Base-by-base conservation (phyloP, 805 yeast species). In the Wickerhamomyces mucosus region DNA sequence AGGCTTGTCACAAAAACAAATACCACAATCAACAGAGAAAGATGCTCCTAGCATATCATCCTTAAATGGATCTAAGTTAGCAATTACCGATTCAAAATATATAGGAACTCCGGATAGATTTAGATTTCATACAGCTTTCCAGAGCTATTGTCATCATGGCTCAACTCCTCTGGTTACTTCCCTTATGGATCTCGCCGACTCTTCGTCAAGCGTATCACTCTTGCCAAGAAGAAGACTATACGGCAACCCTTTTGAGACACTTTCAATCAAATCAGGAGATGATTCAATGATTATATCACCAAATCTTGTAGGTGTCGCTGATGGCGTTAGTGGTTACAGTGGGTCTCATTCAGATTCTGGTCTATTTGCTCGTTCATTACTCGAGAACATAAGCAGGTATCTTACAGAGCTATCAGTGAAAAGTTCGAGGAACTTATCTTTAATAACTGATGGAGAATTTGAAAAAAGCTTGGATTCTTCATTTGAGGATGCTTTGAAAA, bases 241-340 rank as follows among this genome's bases (percentile, higher is more conserved):
- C 27, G 74, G 75, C 4, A 65, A 70, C 15, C 72, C 73, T 0
- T 58, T 56, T 11, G 75, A 69, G 40, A 70, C 77, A 0, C 46
- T 69, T 4, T 63, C 71, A 7, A 60, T 70, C 28, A 65, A 65
- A 38, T 69, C 69, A 15, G 76, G 77, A 1, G 77, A 70, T 39
- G 77, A 70, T 43, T 74, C 77, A 7, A 67, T 70, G 73, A 51
- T 70, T 26, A 66, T 68, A 2, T 64, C 72, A 4, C 72, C 75
- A 0, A 59, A 69, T 5, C 59, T 69, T 26, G 43, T 70, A 33
- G 76, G 71, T 3, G 61, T 70, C 4, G 75, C 77, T 4, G 77
- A 70, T 43, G 77, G 77, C 2, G 72, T 70, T 7, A 64, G 72
- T 15, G 73, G 74, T 1, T 70, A 75, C 75, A 70, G 65, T 42